A percentile compares a stretch with the other conserved stretches of the same genome.
These are phyloP conservation scores for Penicillium italicum DNA, from an alignment of 2,329 filamentous ascomycete species.

Conservation along the genomic window DNA sequence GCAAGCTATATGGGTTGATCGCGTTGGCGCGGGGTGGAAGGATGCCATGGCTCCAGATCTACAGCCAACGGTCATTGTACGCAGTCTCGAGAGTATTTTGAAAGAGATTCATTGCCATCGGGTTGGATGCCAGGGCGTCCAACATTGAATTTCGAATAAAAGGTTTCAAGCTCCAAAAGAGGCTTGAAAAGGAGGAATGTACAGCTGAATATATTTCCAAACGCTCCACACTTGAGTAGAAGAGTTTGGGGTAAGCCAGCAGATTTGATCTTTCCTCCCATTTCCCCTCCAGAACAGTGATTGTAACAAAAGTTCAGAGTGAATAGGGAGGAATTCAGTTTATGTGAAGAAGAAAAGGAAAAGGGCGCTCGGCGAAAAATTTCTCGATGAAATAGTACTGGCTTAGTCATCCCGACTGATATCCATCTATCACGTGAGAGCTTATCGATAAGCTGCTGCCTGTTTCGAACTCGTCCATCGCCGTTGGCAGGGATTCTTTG, in stretches of 20 bases:
- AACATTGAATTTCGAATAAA: not conserved
- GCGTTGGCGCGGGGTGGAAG: conserved; percentile 60
- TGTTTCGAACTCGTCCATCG: conserved; percentile 2
- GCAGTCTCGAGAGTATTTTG: conserved; percentile 57
- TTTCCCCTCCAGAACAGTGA: conserved; percentile 48
- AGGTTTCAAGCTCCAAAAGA: not conserved
- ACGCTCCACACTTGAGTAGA: conserved; percentile 40
- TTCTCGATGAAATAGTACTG: conserved; percentile 19
- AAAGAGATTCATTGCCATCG: conserved; percentile 30
- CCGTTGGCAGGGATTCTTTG: not conserved
- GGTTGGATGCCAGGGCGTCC: not conserved
- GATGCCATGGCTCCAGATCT: conserved; percentile 55
- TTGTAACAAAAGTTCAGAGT: conserved; percentile 43
- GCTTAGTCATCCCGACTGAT: conserved; percentile 12
- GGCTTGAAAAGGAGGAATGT: conserved; percentile 28
- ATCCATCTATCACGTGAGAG: conserved; percentile 9
- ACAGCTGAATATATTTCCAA: conserved; percentile 48
- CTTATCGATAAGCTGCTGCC: conserved; percentile 37
- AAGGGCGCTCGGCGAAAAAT: conserved; percentile 16
- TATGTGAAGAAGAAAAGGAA: conserved; percentile 36
- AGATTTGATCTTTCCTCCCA: conserved; percentile 42
- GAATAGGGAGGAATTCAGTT: conserved; percentile 49
- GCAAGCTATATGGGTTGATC: conserved; percentile 65
- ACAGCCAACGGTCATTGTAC: conserved; percentile 54
- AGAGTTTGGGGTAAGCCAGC: conserved; percentile 48